Conservation (phyloP, 2,329 filamentous ascomycete genomes). For the Graphilbum ipis-grandicollis region DNA sequence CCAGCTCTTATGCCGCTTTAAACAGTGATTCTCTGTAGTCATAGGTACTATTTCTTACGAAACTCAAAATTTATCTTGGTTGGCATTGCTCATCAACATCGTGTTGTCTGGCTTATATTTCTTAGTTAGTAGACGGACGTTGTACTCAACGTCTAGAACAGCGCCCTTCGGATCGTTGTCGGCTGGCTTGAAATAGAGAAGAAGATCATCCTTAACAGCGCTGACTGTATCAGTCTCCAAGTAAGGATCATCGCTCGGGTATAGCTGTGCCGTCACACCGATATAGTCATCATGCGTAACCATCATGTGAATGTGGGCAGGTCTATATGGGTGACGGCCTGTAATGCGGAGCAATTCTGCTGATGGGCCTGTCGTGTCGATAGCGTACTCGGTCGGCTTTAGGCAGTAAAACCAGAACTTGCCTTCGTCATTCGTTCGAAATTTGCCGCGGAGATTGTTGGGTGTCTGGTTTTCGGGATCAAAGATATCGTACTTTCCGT, state of each 20-base stretch:
- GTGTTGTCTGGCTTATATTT: conserved; percentile 11
- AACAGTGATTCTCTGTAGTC: too few species aligned
- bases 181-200: conserved; percentile 19
- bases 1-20: too few species aligned
- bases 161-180: conserved; percentile 14
- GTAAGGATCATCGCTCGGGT: conserved; percentile 40
- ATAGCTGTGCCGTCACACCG: conserved; percentile 49
- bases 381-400: conserved; percentile 29
- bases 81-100: conserved; percentile 4
- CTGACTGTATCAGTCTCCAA: conserved; percentile 24
- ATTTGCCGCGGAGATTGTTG: conserved; percentile 50
- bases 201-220: conserved; percentile 20
- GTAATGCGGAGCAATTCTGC: conserved; percentile 32
- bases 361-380: conserved; percentile 30
- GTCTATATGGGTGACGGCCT: conserved; percentile 37
- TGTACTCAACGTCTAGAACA: conserved; percentile 19
- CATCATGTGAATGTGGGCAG: conserved; percentile 44
- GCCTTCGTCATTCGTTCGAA: conserved; percentile 45
- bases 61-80: conserved; percentile 4
- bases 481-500: conserved; percentile 49
- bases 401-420: conserved; percentile 41
- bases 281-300: conserved; percentile 36
- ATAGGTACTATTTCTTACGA: too few species aligned
- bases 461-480: conserved; percentile 44
- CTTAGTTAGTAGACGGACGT: conserved; percentile 16